Evolutionary conservation across 192 early-diverging fungal genomes (phyloP), one percentile per base, ranked within the genome.

Genomic region (Lobosporangium transversale): DNA sequence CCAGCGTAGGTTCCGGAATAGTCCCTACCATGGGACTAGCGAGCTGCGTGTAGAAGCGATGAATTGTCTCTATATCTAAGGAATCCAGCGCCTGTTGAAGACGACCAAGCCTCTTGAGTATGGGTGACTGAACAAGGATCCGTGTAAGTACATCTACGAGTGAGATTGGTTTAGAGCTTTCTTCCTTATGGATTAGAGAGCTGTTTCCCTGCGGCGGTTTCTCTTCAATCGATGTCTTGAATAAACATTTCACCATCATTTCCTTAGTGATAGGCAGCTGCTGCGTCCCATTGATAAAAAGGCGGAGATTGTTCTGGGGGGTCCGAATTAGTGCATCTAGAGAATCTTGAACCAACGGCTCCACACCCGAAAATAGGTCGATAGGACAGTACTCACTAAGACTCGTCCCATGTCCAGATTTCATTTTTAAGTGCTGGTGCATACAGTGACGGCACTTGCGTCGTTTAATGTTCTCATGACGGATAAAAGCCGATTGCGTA

Each of bases 371-470:
- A 43, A 82, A 84, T 32, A 94, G 64, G 50, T 94, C 91, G 37
- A 94, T 81, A 4, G 92, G 89, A 49, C 93, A 94, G 57, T 87
- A 90, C 8, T 57, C 64, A 53, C 70, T 85, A 10, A 66, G 31
- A 21, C 33, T 44, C 7, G 80, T 59, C 18, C 43, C 58, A 17
- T 58, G 55, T 29, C 67, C 63, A 4, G 54, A 27, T n/a, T 45
- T 12, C 11, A 68, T 66, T 68, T 92, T 91, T 14, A 55, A 65
- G 32, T 85, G 61, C 58, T 93, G 87, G 54, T 94, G 86, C 91
- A 94, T 91, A 74, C 93, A 94, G 67, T 87, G 91, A 4, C 89
- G 88, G 53, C 93, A 94, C 12, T 87, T 86, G 15, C 80, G 76
- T 17, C 54, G 68, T 62, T 91, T 92, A 31, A 86, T 80, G 17